A percentile compares a stretch with the other conserved stretches of the same genome.
Evolutionary conservation across 2,329 filamentous ascomycete species (phyloP).

Genomic region (Davidsoniella neocaledoniae): DNA sequence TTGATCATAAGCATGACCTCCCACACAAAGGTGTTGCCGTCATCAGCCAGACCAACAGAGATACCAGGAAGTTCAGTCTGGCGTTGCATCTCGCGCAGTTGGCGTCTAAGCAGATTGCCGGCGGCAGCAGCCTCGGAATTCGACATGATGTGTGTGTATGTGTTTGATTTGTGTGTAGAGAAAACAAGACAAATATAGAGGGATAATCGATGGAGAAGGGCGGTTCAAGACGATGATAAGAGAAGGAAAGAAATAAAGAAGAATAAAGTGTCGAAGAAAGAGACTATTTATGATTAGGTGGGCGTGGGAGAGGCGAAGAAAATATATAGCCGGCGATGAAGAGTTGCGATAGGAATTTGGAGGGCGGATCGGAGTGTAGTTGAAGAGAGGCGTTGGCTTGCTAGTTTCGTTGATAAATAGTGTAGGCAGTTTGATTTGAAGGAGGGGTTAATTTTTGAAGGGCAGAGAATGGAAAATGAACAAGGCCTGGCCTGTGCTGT

Average conservation of each 20-base stretch:
- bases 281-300: background rate
- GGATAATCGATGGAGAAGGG: background rate
- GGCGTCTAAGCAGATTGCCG: constrained; percentile 59
- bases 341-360: too few relatives aligned
- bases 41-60: constrained; percentile 73
- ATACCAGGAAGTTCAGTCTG: constrained; percentile 88
- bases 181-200: background rate
- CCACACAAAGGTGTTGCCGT: constrained; percentile 89
- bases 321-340: background rate
- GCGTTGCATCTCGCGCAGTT: constrained; percentile 87
- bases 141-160: constrained; percentile 19
- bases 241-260: background rate
- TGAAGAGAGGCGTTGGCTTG: too few relatives aligned
- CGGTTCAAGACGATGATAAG: background rate
- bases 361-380: too few relatives aligned
- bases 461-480: too few relatives aligned
- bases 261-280: background rate
- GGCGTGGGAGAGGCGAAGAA: background rate
- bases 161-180: background rate
- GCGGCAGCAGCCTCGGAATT: constrained; percentile 37
- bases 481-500: too few relatives aligned
- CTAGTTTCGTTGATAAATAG: too few relatives aligned
- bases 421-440: background rate
- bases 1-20: constrained; percentile 98
- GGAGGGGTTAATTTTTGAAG: constrained; percentile 5